Evolutionary conservation across 208 protist species (phyloP), one percentile per base, ranked within the genome.

Genomic region (Trypanosoma vivax): DNA sequence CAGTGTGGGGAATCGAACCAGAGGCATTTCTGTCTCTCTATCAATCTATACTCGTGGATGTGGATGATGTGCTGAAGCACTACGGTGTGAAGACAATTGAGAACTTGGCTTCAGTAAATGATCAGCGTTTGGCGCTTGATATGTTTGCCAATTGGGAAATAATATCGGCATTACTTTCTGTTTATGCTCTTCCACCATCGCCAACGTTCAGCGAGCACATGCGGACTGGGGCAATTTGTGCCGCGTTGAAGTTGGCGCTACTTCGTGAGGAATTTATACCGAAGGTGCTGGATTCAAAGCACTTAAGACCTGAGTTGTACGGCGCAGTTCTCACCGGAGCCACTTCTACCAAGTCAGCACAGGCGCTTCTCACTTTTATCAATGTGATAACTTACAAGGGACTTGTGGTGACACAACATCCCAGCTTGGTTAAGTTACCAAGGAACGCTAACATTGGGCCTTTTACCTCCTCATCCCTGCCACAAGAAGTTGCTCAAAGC

Each of bases 71-170:
- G n/a, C 42, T 89, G 40, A 71, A 70, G 61, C 88, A 96, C 55
- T 96, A 94, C 70, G 83, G 81, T 24, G 72, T 83, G 2, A 94
- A 95, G 53, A 77, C 80, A 27, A 78, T 96, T 28, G 92, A 96
- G 60, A 96, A 96, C 67, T 59, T 96, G 30, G 64, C 79, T n/a
- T 82, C 85, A 0, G 71, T 83, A 2, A 49, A 46, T 41, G 75
- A 90, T 50, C 71, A 60, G 16, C 40, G 62, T 30, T 65, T 89
- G 45, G 69, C 65, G 3, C n/a, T 55, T 13, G 55, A 71, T 18
- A 30, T 79, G 16, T 92, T 94, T 57, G 50, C 71, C 41, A 80
- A 70, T 19, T 18, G 70, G 18, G 49, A 64, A 3, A 74, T 80
- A 29, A 60, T 94, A 14, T 60, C 84, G 27, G 48, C 60, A 40